phyloP scores from a whole-genome alignment of 257 asterid species.

The Fraxinus anomala region DNA sequence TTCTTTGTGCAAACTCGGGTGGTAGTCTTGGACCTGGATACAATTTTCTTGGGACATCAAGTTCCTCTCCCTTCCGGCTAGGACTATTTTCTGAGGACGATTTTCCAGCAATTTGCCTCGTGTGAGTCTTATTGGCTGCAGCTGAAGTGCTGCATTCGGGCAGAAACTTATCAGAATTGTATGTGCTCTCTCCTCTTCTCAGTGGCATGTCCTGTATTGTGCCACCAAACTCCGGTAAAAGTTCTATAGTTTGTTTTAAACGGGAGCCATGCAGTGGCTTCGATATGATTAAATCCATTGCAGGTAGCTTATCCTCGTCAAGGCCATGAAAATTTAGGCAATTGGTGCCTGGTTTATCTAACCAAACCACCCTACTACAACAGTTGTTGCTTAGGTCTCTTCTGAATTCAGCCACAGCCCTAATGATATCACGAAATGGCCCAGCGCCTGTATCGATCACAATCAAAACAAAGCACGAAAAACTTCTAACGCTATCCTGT shows the following conservation, averaged over 20 bases:
- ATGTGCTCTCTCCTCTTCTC: constrained; percentile 17
- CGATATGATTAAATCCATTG: constrained; percentile 50
- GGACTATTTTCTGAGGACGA: background rate
- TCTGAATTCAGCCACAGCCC: constrained; percentile 60
- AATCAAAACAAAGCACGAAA: constrained; percentile 35
- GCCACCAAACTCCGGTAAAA: constrained; percentile 65
- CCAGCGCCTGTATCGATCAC: constrained; percentile 58
- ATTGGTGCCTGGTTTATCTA: constrained; percentile 37
- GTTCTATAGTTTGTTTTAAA: constrained; percentile 41
- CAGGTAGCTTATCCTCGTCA: constrained; percentile 47
- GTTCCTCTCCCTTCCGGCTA: constrained; percentile 12
- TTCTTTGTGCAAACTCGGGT: background rate
- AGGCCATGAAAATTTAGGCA: constrained; percentile 33
- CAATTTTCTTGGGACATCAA: no score
- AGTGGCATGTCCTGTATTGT: background rate
- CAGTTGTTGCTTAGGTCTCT: constrained; percentile 38
- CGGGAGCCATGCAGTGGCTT: constrained; percentile 84
- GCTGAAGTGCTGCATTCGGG: constrained; percentile 1
- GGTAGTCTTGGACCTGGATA: background rate
- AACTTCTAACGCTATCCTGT: constrained; percentile 3
- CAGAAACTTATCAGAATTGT: background rate
- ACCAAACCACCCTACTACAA: constrained; percentile 62
- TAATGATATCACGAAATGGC: constrained; percentile 41
- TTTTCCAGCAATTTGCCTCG: constrained; percentile 16
- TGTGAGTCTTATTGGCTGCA: background rate